Percentiles rank a stretch among this genome's conserved stretches.
These are phyloP conservation scores for Rhipidocladum racemiflorum DNA, from an alignment of 176 grass and related monocot genomes.

Conservation along the genomic window DNA sequence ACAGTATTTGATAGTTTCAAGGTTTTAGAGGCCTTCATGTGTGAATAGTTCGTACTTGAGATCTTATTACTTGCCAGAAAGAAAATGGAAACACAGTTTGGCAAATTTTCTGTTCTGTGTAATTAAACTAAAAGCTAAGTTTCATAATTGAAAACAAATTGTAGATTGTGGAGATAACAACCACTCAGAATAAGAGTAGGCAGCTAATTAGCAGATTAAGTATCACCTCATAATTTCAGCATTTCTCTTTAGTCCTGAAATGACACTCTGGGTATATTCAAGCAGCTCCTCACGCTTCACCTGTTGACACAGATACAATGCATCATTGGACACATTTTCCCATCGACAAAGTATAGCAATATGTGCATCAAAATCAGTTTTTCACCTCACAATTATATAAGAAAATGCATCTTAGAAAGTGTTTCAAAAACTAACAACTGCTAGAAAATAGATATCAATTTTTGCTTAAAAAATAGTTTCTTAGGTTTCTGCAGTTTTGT, in stretches of 20 bases:
- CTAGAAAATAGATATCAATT: not conserved
- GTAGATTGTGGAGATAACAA: slow-evolving; percentile 20
- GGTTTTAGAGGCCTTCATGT: slow-evolving; percentile 18
- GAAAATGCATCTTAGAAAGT: slow-evolving; percentile 22
- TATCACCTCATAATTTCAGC: slow-evolving; percentile 88
- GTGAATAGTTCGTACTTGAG: not conserved
- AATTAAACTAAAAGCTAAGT: slow-evolving; percentile 5
- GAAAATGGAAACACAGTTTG: not conserved
- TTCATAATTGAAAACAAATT: not conserved
- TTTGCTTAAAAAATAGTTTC: slow-evolving; percentile 20
- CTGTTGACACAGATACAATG: slow-evolving; percentile 43
- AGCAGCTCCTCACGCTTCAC: slow-evolving; percentile 91
- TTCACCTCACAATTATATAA: not conserved
- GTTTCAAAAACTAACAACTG: slow-evolving; percentile 6
- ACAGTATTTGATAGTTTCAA: slow-evolving; percentile 8
- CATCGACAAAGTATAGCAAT: not conserved
- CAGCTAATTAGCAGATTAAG: slow-evolving; percentile 29
- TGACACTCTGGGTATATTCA: slow-evolving; percentile 80
- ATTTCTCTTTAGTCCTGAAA: slow-evolving; percentile 89
- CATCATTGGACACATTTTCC: not conserved
- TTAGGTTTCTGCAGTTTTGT: not conserved
- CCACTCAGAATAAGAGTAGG: slow-evolving; percentile 1
- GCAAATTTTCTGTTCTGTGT: not conserved
- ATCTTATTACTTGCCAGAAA: not conserved
- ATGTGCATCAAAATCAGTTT: not conserved